Evolutionary conservation across 2,329 filamentous ascomycete genomes (phyloP).

Genomic region (Seiridium cupressi): DNA sequence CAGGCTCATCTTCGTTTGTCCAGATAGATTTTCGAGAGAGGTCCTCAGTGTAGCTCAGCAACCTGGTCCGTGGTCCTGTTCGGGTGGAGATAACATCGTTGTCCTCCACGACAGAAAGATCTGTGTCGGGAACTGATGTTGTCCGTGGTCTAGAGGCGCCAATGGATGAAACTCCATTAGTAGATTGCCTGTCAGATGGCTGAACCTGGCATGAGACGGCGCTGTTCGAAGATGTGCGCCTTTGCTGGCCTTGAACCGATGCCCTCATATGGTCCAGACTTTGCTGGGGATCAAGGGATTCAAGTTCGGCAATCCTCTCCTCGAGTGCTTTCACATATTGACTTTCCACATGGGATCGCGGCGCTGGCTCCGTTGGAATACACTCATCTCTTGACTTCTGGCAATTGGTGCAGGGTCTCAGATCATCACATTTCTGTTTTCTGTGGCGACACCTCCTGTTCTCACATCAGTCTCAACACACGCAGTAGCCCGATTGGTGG

Average conservation of each 20-base stretch:
- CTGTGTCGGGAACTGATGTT: neutral
- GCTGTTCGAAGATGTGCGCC: neutral
- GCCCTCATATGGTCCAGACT: neutral
- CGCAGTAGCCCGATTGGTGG: neutral
- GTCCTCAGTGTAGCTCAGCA: neutral
- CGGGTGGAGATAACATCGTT: neutral
- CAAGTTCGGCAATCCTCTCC: constrained; percentile 3
- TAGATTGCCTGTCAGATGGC: neutral
- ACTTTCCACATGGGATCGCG: constrained; percentile 1
- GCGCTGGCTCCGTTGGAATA: neutral
- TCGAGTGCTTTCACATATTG: constrained; percentile 3
- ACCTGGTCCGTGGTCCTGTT: neutral
- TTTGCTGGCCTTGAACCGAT: neutral
- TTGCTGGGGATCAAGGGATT: constrained; percentile 4
- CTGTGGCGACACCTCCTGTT: constrained; percentile 6
- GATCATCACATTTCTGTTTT: constrained; percentile 11
- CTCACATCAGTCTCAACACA: neutral
- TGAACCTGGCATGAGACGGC: neutral
- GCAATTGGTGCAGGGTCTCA: constrained; percentile 11
- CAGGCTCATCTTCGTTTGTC: neutral
- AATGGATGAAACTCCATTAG: neutral
- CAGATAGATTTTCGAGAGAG: neutral
- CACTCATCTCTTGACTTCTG: constrained; percentile 11
- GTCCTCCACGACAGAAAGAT: neutral
- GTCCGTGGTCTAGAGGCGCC: neutral